Conservation (phyloP, 1,284 basidiomycete genomes). For the Ceratobasidium sp. region DNA sequence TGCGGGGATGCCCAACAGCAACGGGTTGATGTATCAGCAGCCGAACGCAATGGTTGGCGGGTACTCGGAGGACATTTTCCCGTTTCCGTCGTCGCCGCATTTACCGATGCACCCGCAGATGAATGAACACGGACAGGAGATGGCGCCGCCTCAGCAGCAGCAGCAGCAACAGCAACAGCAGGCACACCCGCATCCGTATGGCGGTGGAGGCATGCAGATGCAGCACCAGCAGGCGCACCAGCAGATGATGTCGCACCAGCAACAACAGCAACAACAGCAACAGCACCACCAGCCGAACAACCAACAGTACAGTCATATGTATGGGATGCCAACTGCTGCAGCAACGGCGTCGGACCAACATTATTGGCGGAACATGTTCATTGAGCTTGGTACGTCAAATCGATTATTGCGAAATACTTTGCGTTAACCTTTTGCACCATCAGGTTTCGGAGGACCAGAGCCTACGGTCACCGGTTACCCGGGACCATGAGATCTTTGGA, state of each 20-base stretch:
- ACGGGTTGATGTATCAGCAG: conserved; percentile 43
- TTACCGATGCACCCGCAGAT: conserved; percentile 55
- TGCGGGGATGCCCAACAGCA: conserved; percentile 23
- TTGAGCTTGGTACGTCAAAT: conserved; percentile 41
- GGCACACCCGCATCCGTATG: conserved; percentile 14
- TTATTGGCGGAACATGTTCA: conserved; percentile 47
- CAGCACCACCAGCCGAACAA: conserved; percentile 19
- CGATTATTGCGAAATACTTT: neutral
- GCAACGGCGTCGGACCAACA: conserved; percentile 42
- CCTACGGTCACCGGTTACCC: conserved; percentile 36
- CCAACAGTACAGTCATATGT: conserved; percentile 23
- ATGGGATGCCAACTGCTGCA: conserved; percentile 30
- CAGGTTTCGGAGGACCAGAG: conserved; percentile 39
- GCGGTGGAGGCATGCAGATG: conserved; percentile 39
- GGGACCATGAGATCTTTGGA: too few species aligned
- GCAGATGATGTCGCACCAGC: conserved; percentile 29
- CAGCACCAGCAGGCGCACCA: conserved; percentile 44
- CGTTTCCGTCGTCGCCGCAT: conserved; percentile 60
- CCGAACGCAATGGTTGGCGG: conserved; percentile 52
- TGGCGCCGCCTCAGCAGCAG: conserved; percentile 14
- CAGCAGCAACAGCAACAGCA: conserved; percentile 14
- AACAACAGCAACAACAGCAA: conserved; percentile 28
- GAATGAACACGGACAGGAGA: conserved; percentile 40
- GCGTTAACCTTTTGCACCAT: neutral
- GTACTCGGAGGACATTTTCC: conserved; percentile 53